Percentiles rank a stretch among this genome's conserved stretches.
Evolutionary conservation across 352 stramenopile genomes (phyloP).

Genomic region (Globisporangium ultimum): DNA sequence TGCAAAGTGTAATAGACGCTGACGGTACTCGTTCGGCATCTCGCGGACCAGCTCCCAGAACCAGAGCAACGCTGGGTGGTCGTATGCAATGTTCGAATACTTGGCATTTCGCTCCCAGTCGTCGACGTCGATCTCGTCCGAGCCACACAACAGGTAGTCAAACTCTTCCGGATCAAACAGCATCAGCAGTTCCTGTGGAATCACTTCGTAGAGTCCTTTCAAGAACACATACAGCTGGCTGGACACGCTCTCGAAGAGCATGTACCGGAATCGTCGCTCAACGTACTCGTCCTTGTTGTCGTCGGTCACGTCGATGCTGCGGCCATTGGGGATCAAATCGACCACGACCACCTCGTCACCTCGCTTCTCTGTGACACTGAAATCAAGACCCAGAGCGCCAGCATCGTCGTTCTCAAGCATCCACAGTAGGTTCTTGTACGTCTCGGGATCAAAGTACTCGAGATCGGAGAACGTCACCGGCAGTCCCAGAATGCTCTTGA

Average conservation of each 20-base stretch:
- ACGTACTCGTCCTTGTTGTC: slow-evolving; percentile 56
- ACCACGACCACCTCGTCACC: slow-evolving; percentile 20
- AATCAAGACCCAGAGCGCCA: slow-evolving; percentile 36
- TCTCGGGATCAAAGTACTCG: slow-evolving; percentile 35
- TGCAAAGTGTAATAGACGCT: too few relatives aligned
- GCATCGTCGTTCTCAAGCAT: slow-evolving; percentile 40
- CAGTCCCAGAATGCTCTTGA: slow-evolving; percentile 48
- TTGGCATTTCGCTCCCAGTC: not conserved
- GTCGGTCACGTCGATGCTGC: too few relatives aligned
- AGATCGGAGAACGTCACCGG: slow-evolving; percentile 40
- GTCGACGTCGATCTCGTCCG: slow-evolving; percentile 39
- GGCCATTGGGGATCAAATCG: slow-evolving; percentile 18
- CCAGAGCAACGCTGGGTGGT: too few relatives aligned
- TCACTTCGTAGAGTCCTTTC: slow-evolving; percentile 92
- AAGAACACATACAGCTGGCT: slow-evolving; percentile 82
- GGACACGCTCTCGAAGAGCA: slow-evolving; percentile 87
- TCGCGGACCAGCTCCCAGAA: too few relatives aligned
- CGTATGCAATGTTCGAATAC: slow-evolving; percentile 9
- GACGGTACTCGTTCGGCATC: too few relatives aligned
- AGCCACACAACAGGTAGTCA: slow-evolving; percentile 81
- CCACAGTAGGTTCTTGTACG: slow-evolving; percentile 49
- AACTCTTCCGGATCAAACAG: slow-evolving; percentile 94
- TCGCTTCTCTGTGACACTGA: slow-evolving; percentile 24
- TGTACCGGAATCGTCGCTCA: slow-evolving; percentile 87
- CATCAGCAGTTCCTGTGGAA: slow-evolving; percentile 88